Evolutionary conservation across 2,329 filamentous ascomycete genomes (phyloP).

Genomic region (Fusarium illudens): DNA sequence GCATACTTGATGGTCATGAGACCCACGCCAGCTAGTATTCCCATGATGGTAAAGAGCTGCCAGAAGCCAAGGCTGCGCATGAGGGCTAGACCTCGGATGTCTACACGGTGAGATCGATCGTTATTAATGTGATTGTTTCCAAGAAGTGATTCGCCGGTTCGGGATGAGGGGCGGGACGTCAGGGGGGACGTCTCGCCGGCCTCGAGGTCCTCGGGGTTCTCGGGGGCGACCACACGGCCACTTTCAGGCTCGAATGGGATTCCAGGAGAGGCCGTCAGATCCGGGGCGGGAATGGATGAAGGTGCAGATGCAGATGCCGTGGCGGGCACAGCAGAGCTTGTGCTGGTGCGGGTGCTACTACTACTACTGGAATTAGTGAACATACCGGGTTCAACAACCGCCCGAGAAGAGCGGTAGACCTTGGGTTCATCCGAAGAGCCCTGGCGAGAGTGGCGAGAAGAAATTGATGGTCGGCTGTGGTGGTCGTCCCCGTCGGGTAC

Average conservation of each 20-base stretch:
- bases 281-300: conserved; percentile 27
- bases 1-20: conserved; percentile 98
- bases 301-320: conserved; percentile 32
- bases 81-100: conserved; percentile 86
- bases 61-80: conserved; percentile 82
- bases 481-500: conserved; percentile 53
- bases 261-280: conserved; percentile 37
- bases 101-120: conserved; percentile 81
- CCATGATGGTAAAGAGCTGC: conserved; percentile 89
- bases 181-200: conserved; percentile 83
- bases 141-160: conserved; percentile 60
- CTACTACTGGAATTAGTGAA: conserved; percentile 48
- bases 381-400: conserved; percentile 72
- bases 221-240: conserved; percentile 39
- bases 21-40: conserved; percentile 89
- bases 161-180: conserved; percentile 69
- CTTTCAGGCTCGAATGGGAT: conserved; percentile 40
- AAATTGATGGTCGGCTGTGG: conserved; percentile 16
- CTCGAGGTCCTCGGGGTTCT: conserved; percentile 50
- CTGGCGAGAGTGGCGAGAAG: conserved; percentile 51
- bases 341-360: conserved; percentile 45
- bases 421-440: conserved; percentile 55
- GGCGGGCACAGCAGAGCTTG: conserved; percentile 32
- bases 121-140: conserved; percentile 72
- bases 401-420: conserved; percentile 48